Percentiles rank a stretch among this genome's conserved stretches.
phyloP scores from a whole-genome alignment of 1,139 yeast species.

The Yamadazyma spencermartinsiae region DNA sequence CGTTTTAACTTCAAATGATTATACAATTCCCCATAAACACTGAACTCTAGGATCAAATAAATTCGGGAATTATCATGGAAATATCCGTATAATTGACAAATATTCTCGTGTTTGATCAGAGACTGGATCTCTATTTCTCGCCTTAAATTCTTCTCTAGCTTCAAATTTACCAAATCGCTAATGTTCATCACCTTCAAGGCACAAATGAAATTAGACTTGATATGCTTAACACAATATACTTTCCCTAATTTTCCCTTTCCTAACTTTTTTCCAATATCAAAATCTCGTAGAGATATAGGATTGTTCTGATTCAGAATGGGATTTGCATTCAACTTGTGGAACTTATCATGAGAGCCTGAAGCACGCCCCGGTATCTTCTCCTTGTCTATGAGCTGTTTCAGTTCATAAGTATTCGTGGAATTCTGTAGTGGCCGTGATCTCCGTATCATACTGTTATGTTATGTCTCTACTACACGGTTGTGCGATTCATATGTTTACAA shows the following conservation, averaged over 20 bases:
- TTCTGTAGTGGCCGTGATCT: slow-evolving; percentile 9
- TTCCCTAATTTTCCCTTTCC: slow-evolving; percentile 95
- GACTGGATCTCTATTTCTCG: slow-evolving; percentile 93
- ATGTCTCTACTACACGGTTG: not conserved
- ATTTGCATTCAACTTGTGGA: not conserved
- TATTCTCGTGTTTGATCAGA: slow-evolving; percentile 70
- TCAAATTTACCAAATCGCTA: slow-evolving; percentile 68
- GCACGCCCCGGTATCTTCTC: not conserved
- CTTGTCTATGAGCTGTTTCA: not conserved
- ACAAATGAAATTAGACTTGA: slow-evolving; percentile 71
- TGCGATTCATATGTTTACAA: not conserved
- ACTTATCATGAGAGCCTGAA: not conserved
- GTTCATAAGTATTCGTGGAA: slow-evolving; percentile 8
- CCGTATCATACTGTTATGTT: slow-evolving; percentile 9
- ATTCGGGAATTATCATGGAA: slow-evolving; percentile 80
- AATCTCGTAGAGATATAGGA: slow-evolving; percentile 49
- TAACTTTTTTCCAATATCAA: slow-evolving; percentile 82
- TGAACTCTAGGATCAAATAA: slow-evolving; percentile 81
- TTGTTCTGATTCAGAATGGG: slow-evolving; percentile 1
- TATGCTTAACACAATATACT: slow-evolving; percentile 87
- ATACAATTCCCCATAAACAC: slow-evolving; percentile 85
- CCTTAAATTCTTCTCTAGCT: slow-evolving; percentile 83
- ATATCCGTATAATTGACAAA: slow-evolving; percentile 80
- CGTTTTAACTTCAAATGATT: slow-evolving; percentile 61
- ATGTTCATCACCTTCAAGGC: slow-evolving; percentile 93